Evolutionary conservation across 805 yeast genomes (phyloP).

Genomic region (Saturnispora sekii): DNA sequence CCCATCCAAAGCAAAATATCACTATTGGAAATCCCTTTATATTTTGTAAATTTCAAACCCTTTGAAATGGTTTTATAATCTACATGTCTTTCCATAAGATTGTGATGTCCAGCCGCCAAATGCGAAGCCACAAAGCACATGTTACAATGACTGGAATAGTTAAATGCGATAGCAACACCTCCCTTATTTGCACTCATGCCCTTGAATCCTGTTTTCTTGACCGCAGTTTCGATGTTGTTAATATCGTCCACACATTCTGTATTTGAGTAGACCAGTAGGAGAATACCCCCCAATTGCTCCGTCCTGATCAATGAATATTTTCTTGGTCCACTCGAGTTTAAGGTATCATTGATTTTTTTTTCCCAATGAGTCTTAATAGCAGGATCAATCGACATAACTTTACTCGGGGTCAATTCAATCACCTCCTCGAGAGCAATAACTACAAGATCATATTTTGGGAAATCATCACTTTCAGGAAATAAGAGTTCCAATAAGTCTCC

Average conservation of each 20-base stretch:
- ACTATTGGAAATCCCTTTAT: constrained; percentile 57
- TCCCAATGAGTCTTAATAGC: constrained; percentile 58
- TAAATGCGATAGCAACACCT: constrained; percentile 47
- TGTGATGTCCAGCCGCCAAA: constrained; percentile 85
- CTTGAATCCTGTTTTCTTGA: constrained; percentile 87
- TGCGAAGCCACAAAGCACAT: constrained; percentile 80
- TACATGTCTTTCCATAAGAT: constrained; percentile 73
- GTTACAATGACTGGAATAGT: constrained; percentile 43
- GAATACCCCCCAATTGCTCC: constrained; percentile 80
- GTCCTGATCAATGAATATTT: constrained; percentile 47
- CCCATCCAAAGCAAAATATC: constrained; percentile 88
- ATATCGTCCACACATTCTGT: constrained; percentile 42
- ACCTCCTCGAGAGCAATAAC: constrained; percentile 86
- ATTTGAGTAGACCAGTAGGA: constrained; percentile 58
- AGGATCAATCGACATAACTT: constrained; percentile 71
- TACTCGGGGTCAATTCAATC: constrained; percentile 73
- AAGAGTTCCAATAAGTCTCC: constrained; percentile 36
- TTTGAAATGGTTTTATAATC: constrained; percentile 74
- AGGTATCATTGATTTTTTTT: constrained; percentile 38
- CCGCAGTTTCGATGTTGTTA: constrained; percentile 55
- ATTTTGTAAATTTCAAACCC: constrained; percentile 54
- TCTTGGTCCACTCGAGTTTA: constrained; percentile 31
- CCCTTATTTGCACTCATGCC: constrained; percentile 71
- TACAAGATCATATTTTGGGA: constrained; percentile 51
- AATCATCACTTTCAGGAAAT: constrained; percentile 32